phyloP scores from a whole-genome alignment of 257 asterid genomes.

The Primulina huaijiensis region DNA sequence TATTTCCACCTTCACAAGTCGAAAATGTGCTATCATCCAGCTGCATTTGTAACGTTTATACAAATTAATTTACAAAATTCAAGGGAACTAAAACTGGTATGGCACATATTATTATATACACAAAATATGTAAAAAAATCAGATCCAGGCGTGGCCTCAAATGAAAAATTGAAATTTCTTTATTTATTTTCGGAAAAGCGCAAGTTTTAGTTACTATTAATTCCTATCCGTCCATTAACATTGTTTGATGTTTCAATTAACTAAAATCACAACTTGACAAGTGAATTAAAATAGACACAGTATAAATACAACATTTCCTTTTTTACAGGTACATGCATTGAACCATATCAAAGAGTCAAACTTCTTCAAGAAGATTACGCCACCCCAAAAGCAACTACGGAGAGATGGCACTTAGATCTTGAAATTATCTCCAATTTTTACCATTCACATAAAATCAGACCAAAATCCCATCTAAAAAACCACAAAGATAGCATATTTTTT shows the following conservation, averaged over 20 bases:
- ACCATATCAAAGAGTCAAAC: conserved; percentile 6
- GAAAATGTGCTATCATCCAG: conserved; percentile 54
- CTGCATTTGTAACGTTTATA: conserved; percentile 41
- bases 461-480: neutral
- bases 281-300: neutral
- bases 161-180: neutral
- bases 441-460: neutral
- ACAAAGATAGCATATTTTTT: conserved; percentile 19
- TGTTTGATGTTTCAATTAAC: conserved; percentile 4
- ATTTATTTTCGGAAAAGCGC: too few relatives aligned
- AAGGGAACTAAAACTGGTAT: conserved; percentile 2
- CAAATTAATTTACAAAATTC: conserved; percentile 20
- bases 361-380: neutral
- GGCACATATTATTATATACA: neutral
- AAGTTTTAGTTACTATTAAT: neutral
- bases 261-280: conserved; percentile 1
- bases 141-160: neutral
- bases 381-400: conserved; percentile 5
- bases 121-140: too few relatives aligned
- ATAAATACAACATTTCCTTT: neutral
- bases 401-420: conserved; percentile 8
- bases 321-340: conserved; percentile 21
- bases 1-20: conserved; percentile 53
- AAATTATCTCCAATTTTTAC: conserved; percentile 1
- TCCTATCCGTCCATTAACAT: neutral